Percentiles rank a stretch among this genome's conserved stretches.
These are phyloP conservation scores for Psilocybe sp. DNA, from an alignment of 768 basidiomycete genomes.

Conservation along the genomic window DNA sequence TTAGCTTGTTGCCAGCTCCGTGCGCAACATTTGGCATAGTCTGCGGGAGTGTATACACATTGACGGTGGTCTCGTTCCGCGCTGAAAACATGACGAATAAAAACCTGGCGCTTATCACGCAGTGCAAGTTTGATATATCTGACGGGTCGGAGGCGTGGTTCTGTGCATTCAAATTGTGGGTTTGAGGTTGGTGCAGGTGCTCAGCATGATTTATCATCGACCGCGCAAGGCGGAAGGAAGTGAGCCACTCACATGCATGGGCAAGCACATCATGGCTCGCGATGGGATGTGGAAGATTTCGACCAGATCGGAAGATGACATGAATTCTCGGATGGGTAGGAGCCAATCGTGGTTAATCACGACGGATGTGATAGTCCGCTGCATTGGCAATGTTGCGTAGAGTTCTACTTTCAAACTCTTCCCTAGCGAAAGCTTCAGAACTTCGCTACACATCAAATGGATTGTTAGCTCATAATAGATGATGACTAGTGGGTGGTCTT, in stretches of 20 bases:
- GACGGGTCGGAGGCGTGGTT: constrained; percentile 11
- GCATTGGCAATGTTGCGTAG: constrained; percentile 14
- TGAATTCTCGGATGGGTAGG: constrained; percentile 19
- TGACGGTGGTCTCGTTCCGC: constrained; percentile 17
- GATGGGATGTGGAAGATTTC: constrained; percentile 23
- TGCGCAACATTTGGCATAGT: background rate
- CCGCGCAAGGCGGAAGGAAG: background rate
- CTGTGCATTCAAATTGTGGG: background rate
- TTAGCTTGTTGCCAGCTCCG: background rate
- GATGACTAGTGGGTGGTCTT: background rate
- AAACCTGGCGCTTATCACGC: constrained; percentile 14
- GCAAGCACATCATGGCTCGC: constrained; percentile 10
- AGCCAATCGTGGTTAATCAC: constrained; percentile 20
- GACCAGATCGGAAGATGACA: constrained; percentile 16
- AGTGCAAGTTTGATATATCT: constrained; percentile 18
- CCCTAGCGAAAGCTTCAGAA: constrained; percentile 15
- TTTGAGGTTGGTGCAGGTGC: too few relatives aligned
- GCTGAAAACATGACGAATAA: constrained; percentile 17
- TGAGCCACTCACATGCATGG: constrained; percentile 18
- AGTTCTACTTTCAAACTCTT: constrained; percentile 10
- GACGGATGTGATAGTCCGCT: constrained; percentile 10
- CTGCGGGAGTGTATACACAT: constrained; percentile 17
- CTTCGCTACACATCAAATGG: constrained; percentile 4
- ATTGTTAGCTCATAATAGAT: background rate
- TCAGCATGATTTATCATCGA: too few relatives aligned